Evolutionary conservation across 768 basidiomycete species (phyloP).

Genomic region (Tricholoma sp.): DNA sequence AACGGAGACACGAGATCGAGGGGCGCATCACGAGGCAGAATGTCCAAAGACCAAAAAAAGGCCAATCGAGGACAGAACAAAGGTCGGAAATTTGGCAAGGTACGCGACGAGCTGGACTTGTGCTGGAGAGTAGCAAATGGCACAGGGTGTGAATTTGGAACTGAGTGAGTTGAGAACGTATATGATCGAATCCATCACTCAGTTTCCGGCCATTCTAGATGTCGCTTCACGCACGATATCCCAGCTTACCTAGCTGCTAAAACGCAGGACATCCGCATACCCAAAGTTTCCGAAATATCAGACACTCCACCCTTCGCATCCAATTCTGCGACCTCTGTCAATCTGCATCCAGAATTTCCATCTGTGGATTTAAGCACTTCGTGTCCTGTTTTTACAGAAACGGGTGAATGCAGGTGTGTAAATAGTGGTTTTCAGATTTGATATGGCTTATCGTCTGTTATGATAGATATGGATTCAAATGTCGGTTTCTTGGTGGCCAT

Average conservation of each 20-base stretch:
- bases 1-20: slow-evolving; percentile 16
- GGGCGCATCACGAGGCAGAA: slow-evolving; percentile 27
- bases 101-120: slow-evolving; percentile 75
- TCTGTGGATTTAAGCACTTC: slow-evolving; percentile 41
- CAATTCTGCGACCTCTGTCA: slow-evolving; percentile 19
- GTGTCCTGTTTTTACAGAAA: slow-evolving; percentile 66
- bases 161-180: slow-evolving; percentile 40
- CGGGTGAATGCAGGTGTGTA: slow-evolving; percentile 65
- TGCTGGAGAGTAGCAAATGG: slow-evolving; percentile 80
- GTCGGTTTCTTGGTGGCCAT: slow-evolving; percentile 86
- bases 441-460: background rate
- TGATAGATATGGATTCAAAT: slow-evolving; percentile 73
- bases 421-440: background rate
- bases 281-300: slow-evolving; percentile 37
- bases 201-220: slow-evolving; percentile 35
- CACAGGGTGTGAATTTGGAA: slow-evolving; percentile 63
- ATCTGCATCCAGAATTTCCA: slow-evolving; percentile 26
- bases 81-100: slow-evolving; percentile 69
- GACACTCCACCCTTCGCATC: slow-evolving; percentile 48
- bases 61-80: slow-evolving; percentile 80
- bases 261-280: slow-evolving; percentile 64
- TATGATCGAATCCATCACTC: background rate
- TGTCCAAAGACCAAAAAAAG: slow-evolving; percentile 66
- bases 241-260: slow-evolving; percentile 72
- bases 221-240: slow-evolving; percentile 79